Base-by-base conservation (phyloP, 345 rosid genomes). In the Camelina neglecta region DNA sequence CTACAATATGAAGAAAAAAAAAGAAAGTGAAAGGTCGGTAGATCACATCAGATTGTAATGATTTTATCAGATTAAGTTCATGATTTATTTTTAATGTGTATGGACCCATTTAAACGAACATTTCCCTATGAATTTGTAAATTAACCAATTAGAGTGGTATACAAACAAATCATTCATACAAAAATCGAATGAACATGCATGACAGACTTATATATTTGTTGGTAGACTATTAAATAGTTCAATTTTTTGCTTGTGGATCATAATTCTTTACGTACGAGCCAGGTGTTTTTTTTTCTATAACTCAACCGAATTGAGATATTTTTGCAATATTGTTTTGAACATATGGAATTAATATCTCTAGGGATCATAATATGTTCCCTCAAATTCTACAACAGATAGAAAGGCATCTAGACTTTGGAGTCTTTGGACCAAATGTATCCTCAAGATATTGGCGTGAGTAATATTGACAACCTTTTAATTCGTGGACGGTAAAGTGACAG, bases 41-140 rank as follows among this genome's bases (percentile, higher is more conserved):
- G 87, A 89, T 89, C 82, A 85, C 91, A 82, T 86, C 79, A 79
- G 81, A 89, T 80, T 83, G 78, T 74, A 65, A 89, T 85, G 85
- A 85, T 85, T 85, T 82, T 72, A 73, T 81, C 39, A 84, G 89
- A 84, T 78, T 78, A 72, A 60, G 65, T 83, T 81, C 85, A 81
- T 87, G 60, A 82, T 83, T 67, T 66, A 36, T 57, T 59, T 77
- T 74, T 84, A 70, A 79, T 74, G 65, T 53, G 5, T 42, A 65
- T 79, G 80, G 80, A 70, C 42, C 85, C 83, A 55, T 48, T 33
- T 54, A 60, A 44, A 58, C 45, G 13, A 51, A 39, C 0, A 60
- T 59, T 58, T 72, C 24, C 47, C 53, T 18, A 45, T 44, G 21
- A 51, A 9, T 38, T 1, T 38, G 2, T 21, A 45, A 18, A 49